Evolutionary conservation across 176 grass and related monocot species (phyloP), one percentile per base, ranked within the genome.

Genomic region (Ensete ventricosum): DNA sequence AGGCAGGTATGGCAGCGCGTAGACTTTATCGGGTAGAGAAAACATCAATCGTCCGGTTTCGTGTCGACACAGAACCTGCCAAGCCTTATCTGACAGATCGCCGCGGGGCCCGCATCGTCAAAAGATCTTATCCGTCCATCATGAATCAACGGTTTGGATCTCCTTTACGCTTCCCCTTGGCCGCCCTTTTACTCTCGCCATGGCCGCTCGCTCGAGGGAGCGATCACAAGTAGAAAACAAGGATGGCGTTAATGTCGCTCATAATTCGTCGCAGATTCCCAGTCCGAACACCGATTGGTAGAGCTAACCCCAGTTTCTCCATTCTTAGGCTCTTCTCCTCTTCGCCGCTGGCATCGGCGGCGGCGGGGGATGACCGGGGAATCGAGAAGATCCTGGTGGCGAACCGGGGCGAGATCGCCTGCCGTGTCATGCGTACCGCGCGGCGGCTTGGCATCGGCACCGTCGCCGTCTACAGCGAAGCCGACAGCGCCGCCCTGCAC

Each of bases 391-490:
- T 98, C 80, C 80, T 98, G 72, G 94, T 98, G 77, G 94, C 88
- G 14, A 98, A 98, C 84, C 67, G 90, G 58, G 88, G 94, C 14
- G 94, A 98, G 88, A 98, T 98, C 80, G 94, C 94, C 50, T 98
- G 90, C 67, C 83, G 90, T 60, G 84, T 98, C 10, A 93, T 93
- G 80, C 77, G 86, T 55, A 98, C 90, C 1, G 86, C 90, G 60
- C 75, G 81, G 5, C 73, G 90, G 9, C 85, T 93, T 9, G 94
- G 90, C 27, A 76, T 98, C 27, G 71, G 83, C 26, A 93, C 90
- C 5, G 93, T 97, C 1, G 90, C 93, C 12, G 93, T 97, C 1
- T 97, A 90, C 80, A 92, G 89, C 76, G 94, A 98, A 71, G 94
- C 90, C 27, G 94, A 98, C 78, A 83, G 94, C 0, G 82, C 26